Evolutionary conservation across 495 filamentous ascomycete species (phyloP).

Genomic region (Tuber calosporum): DNA sequence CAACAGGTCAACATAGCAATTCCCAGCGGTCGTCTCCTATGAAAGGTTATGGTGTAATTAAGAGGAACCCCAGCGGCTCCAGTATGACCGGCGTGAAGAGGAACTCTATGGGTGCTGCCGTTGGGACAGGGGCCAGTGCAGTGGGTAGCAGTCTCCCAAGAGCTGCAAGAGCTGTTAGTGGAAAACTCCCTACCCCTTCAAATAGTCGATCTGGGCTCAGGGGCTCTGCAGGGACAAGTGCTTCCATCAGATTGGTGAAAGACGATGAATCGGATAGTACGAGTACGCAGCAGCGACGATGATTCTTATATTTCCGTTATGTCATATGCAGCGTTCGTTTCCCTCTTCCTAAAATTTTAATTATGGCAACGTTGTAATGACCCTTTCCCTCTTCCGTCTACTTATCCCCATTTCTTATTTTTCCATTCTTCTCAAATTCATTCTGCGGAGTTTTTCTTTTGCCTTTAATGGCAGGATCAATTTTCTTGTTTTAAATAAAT

Average conservation of each 20-base stretch:
- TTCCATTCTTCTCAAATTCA: background rate
- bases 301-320: constrained; percentile 4
- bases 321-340: constrained; percentile 4
- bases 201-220: constrained; percentile 29
- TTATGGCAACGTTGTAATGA: constrained; percentile 6
- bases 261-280: constrained; percentile 29
- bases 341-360: background rate
- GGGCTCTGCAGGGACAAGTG: constrained; percentile 31
- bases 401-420: background rate
- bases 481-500: constrained; percentile 9
- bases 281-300: constrained; percentile 7
- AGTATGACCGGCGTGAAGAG: constrained; percentile 28
- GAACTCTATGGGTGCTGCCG: constrained; percentile 23
- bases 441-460: background rate
- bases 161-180: constrained; percentile 31
- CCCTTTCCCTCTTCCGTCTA: background rate
- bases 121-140: constrained; percentile 12
- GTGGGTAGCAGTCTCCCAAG: constrained; percentile 28
- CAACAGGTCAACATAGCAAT: constrained; percentile 40
- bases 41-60: constrained; percentile 27
- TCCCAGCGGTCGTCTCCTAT: constrained; percentile 26
- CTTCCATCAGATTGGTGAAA: constrained; percentile 34
- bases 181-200: constrained; percentile 33
- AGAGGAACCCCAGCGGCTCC: constrained; percentile 22
- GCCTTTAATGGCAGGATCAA: background rate